Conservation (phyloP, 2,329 filamentous ascomycete species). For the Sarocladium brachiariae region DNA sequence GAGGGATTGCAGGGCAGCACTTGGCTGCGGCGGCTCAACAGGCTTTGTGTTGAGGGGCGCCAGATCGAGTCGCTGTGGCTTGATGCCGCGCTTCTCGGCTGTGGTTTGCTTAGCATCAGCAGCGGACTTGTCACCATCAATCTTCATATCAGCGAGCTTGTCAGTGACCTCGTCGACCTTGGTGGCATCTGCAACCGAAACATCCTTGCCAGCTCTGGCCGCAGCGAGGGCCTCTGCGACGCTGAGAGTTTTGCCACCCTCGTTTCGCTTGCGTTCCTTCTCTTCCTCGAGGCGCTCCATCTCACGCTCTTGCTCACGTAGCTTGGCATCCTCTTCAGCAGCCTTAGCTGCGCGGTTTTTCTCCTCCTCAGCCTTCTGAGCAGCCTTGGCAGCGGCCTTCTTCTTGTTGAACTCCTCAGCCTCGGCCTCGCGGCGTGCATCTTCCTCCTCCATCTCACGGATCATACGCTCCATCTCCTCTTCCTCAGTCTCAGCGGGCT, state of each 20-base stretch:
- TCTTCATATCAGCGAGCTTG: constrained; percentile 46
- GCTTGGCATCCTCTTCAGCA: constrained; percentile 55
- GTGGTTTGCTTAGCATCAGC: constrained; percentile 36
- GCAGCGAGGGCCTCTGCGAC: constrained; percentile 46
- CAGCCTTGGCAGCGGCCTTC: constrained; percentile 35
- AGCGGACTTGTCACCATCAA: constrained; percentile 35
- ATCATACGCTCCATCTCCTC: constrained; percentile 55
- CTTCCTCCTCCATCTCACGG: constrained; percentile 54
- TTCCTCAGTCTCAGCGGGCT: constrained; percentile 35
- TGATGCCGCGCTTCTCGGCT: constrained; percentile 57
- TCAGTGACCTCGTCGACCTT: constrained; percentile 34
- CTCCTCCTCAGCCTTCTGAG: constrained; percentile 44
- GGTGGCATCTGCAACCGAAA: constrained; percentile 21
- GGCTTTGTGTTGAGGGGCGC: constrained; percentile 73
- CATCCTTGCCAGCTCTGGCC: constrained; percentile 30
- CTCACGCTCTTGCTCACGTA: constrained; percentile 66
- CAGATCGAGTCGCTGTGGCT: constrained; percentile 85
- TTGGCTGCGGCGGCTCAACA: constrained; percentile 86
- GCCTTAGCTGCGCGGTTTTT: constrained; percentile 36
- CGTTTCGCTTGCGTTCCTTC: constrained; percentile 49
- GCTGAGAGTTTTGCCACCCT: constrained; percentile 36
- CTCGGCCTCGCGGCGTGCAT: constrained; percentile 41
- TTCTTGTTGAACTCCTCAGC: constrained; percentile 42
- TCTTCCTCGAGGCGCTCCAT: constrained; percentile 69
- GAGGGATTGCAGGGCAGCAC: constrained; percentile 85